These are phyloP conservation scores for Saccharomyces hybrid DNA, from an alignment of 1,139 yeast species.

Conservation along the genomic window DNA sequence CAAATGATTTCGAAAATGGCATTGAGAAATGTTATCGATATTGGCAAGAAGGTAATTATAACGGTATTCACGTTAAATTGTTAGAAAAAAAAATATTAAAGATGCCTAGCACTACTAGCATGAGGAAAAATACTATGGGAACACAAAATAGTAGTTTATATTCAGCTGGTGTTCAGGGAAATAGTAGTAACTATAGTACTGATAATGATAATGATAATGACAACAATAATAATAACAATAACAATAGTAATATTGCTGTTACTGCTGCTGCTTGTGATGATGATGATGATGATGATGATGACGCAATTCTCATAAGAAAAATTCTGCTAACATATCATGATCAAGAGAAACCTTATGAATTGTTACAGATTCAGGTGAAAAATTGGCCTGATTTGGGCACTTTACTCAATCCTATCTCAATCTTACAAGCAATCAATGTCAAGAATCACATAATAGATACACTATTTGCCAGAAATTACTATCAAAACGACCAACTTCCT, in stretches of 20 bases:
- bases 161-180: neutral
- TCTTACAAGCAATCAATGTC: constrained; percentile 29
- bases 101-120: neutral
- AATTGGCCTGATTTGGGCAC: constrained; percentile 82
- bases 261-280: neutral
- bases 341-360: constrained; percentile 22
- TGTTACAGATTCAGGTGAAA: constrained; percentile 60
- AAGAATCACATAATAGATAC: constrained; percentile 24
- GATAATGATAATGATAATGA: neutral
- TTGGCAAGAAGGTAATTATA: constrained; percentile 38
- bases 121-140: neutral
- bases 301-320: constrained; percentile 31
- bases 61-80: constrained; percentile 23
- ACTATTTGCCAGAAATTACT: constrained; percentile 16
- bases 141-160: constrained; percentile 2
- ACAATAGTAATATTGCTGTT: neutral
- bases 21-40: constrained; percentile 48
- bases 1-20: constrained; percentile 49
- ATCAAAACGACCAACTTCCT: constrained; percentile 21
- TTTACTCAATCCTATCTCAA: constrained; percentile 29
- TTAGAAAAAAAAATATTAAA: constrained; percentile 13
- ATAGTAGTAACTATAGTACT: neutral
- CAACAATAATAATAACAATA: neutral
- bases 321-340: constrained; percentile 33
- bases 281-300: neutral